Base-by-base conservation (phyloP, 768 basidiomycete genomes). In the Erythrobasidium yunnanense region DNA sequence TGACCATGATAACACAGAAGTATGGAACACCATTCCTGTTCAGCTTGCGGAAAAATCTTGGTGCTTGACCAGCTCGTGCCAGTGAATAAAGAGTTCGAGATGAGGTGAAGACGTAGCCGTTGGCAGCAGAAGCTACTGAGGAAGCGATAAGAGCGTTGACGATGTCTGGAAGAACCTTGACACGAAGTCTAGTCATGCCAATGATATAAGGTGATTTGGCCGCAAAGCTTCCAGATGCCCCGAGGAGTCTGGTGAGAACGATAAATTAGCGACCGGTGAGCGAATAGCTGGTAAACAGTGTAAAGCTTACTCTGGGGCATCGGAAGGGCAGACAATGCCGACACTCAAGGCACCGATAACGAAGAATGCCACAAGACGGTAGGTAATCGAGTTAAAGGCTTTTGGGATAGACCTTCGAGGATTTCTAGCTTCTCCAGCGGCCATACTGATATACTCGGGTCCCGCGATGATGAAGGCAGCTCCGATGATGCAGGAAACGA, bases 241-340 rank as follows among this genome's bases (percentile, higher is more conserved):
- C 60, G n/a, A 63, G 47, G 1, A 63, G 60, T 42, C 45, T 34
- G 33, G 54, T 11, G 30, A 29, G 18, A 55, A 22, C 7, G 32
- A 15, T 6, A 55, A 13, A 22, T 13, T 30, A 18, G 15, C 18
- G 13, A 7, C 17, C 18, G 25, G 18, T 15, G 8, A 18, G 13
- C 13, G 15, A 5, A 22, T 7, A 22, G 15, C 11, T 55, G 32
- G 17, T 29, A 11, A 29, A 25, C 29, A 17, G 27, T 34, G 20
- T 55, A 34, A 17, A 17, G 27, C 32, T 6, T 42, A 58, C 58
- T 15, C 85, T 84, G 57, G 65, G 62, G 84, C 79, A 72, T 81
- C 84, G 51, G 82, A 90, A 0, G 90, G 88, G 18, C 89, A 87
- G 49, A 93, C 82, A 0, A 90, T 78, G 49, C 90, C 88, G 69